phyloP scores from a whole-genome alignment of 768 basidiomycete genomes.

The Scleroderma citrinum region DNA sequence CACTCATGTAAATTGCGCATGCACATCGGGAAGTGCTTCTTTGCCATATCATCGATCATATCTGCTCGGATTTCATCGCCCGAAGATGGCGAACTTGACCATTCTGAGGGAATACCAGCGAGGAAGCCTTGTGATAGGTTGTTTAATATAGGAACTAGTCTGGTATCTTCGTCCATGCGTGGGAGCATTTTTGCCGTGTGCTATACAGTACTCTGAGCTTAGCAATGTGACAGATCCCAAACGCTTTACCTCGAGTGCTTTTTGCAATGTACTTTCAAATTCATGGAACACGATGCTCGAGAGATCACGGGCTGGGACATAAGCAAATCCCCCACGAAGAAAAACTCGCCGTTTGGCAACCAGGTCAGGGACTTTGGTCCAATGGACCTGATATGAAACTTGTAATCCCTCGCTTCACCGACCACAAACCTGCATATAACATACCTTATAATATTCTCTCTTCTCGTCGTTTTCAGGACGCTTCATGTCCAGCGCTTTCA shows the following conservation, averaged over 20 bases:
- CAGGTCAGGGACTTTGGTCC: slow-evolving; percentile 92
- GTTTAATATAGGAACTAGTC: slow-evolving; percentile 80
- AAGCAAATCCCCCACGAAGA: slow-evolving; percentile 79
- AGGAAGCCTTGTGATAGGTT: slow-evolving; percentile 94
- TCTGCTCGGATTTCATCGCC: slow-evolving; percentile 81
- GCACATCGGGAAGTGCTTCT: slow-evolving; percentile 90
- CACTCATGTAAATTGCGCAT: slow-evolving; percentile 88
- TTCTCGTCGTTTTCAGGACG: too few species aligned
- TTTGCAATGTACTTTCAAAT: slow-evolving; percentile 67
- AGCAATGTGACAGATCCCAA: neutral
- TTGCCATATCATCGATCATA: slow-evolving; percentile 85
- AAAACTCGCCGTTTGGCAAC: slow-evolving; percentile 78
- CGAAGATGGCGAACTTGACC: slow-evolving; percentile 49
- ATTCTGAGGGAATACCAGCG: slow-evolving; percentile 83
- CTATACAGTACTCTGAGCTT: slow-evolving; percentile 35
- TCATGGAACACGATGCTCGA: slow-evolving; percentile 86
- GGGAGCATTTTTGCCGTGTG: slow-evolving; percentile 81
- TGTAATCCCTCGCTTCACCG: neutral
- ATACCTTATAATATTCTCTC: slow-evolving; percentile 66
- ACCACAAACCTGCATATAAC: neutral
- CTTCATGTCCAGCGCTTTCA: slow-evolving; percentile 34
- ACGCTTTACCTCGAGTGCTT: slow-evolving; percentile 63
- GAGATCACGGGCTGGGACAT: slow-evolving; percentile 70
- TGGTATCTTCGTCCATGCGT: slow-evolving; percentile 89
- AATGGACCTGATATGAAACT: slow-evolving; percentile 65